These are phyloP conservation scores for Microthyrium microscopicum DNA, from an alignment of 2,329 filamentous ascomycete species.

Conservation along the genomic window DNA sequence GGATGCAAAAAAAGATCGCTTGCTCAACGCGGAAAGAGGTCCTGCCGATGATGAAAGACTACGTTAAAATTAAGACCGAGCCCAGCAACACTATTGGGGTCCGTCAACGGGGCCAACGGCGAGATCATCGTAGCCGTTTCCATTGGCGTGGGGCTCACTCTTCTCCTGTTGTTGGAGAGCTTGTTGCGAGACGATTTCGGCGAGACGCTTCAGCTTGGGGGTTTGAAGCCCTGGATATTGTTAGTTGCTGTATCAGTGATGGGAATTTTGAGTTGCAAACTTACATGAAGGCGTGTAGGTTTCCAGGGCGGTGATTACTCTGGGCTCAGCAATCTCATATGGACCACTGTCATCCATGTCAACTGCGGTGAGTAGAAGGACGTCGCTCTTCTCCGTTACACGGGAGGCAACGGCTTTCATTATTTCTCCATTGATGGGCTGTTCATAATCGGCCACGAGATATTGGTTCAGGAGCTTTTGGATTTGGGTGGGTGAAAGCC, in stretches of 20 bases:
- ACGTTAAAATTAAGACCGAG: too few relatives aligned
- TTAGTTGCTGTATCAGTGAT: conserved; percentile 20
- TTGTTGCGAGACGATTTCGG: conserved; percentile 95
- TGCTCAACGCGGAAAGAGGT: too few relatives aligned
- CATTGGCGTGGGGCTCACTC: conserved; percentile 35
- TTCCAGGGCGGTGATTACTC: conserved; percentile 88
- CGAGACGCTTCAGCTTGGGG: conserved; percentile 79
- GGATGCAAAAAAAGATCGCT: too few relatives aligned
- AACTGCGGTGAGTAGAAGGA: conserved; percentile 79
- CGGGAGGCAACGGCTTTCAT: conserved; percentile 98
- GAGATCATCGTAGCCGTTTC: conserved; percentile 25
- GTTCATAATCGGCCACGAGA: conserved; percentile 94
- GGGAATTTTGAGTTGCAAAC: conserved; percentile 21
- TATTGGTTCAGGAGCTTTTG: conserved; percentile 98
- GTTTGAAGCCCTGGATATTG: conserved; percentile 67
- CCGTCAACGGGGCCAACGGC: conserved; percentile 34
- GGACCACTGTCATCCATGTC: conserved; percentile 99
- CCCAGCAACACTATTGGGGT: too few relatives aligned
- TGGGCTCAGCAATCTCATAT: conserved; percentile 94
- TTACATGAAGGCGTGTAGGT: conserved; percentile 96
- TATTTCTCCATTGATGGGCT: conserved; percentile 98
- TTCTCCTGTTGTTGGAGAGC: conserved; percentile 92
- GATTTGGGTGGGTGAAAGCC: conserved; percentile 95
- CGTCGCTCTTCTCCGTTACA: conserved; percentile 96
- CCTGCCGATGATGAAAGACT: too few relatives aligned